Percentiles rank a stretch among this genome's conserved stretches.
These are phyloP conservation scores for Typha latifolia DNA, from an alignment of 176 grass and related monocot species.

Conservation along the genomic window DNA sequence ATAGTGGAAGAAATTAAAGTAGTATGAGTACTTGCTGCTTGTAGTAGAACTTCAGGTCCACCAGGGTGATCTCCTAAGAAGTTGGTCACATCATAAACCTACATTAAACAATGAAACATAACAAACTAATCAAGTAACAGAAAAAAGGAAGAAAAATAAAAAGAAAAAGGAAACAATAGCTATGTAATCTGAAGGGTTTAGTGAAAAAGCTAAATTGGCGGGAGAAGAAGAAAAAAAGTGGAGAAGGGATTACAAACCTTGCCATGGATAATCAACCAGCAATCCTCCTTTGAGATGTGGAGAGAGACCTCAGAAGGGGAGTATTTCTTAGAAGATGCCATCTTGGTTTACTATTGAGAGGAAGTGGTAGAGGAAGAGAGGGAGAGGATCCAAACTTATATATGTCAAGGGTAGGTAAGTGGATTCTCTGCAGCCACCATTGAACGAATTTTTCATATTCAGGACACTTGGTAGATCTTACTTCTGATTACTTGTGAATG, in stretches of 20 bases:
- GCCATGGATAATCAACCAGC: conserved; percentile 18
- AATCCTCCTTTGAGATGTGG: conserved; percentile 12
- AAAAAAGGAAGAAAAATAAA: not conserved
- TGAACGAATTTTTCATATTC: no score
- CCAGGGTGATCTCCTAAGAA: conserved; percentile 21
- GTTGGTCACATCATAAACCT: conserved; percentile 16
- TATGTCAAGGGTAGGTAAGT: not conserved
- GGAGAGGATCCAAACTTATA: not conserved
- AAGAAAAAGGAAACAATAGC: not conserved
- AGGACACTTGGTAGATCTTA: no score
- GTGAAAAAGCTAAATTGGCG: no score
- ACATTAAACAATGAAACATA: not conserved
- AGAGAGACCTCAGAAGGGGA: conserved; percentile 16
- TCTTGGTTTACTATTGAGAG: not conserved
- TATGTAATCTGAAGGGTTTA: no score
- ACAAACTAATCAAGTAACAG: not conserved
- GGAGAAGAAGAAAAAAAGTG: not conserved
- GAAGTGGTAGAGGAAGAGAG: no score
- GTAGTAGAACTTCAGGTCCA: conserved; percentile 5
- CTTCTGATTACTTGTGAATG: no score
- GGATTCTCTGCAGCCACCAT: not conserved
- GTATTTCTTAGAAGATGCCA: not conserved
- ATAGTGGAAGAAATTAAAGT: not conserved
- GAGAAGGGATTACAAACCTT: not conserved
- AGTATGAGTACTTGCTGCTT: conserved; percentile 7